Percentiles rank a stretch among this genome's conserved stretches.
phyloP scores from a whole-genome alignment of 129 eudicot genomes.

The Daucus carota region DH1_v3.0 NC_030386.2:23228001-23228500 shows the following conservation, averaged over 20 bases:
- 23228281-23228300: not conserved
- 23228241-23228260: not conserved
- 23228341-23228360: constrained; percentile 4
- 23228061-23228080: not conserved
- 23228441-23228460: not conserved
- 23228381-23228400: constrained; percentile 9
- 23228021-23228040: not conserved
- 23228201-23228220: not conserved
- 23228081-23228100: not conserved
- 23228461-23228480: not conserved
- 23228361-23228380: constrained; percentile 10
- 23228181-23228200: not conserved
- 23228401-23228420: not conserved
- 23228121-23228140: not conserved
- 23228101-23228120: not conserved
- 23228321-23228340: constrained; percentile 9
- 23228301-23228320: not conserved
- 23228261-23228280: no score
- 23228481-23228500: constrained; percentile 1
- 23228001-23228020: not conserved
- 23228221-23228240: no score
- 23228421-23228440: not conserved
- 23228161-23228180: not conserved
- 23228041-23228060: not conserved
- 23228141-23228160: not conserved